phyloP scores from a whole-genome alignment of 345 rosid genomes.

The Dipteronia sinensis region DNA sequence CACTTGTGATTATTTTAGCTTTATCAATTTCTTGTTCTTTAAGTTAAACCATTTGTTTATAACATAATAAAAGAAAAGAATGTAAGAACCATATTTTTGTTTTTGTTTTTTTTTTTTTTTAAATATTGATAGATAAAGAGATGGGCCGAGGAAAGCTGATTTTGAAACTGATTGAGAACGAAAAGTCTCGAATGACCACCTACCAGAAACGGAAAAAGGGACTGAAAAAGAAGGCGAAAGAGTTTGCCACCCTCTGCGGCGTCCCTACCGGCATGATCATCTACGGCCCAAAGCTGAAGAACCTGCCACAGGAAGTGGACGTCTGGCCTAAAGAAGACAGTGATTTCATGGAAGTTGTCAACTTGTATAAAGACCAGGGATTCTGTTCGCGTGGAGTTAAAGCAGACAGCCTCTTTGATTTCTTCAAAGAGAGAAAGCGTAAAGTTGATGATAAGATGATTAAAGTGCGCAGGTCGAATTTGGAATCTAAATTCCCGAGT shows the following conservation, averaged over 20 bases:
- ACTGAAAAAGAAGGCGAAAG: constrained; percentile 35
- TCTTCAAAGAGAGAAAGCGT: not conserved
- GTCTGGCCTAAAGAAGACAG: constrained; percentile 30
- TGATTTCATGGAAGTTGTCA: constrained; percentile 31
- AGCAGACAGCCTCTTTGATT: constrained; percentile 21
- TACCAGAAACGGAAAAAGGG: constrained; percentile 41
- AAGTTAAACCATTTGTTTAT: too few species aligned
- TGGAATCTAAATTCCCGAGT: constrained; percentile 3
- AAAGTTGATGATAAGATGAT: constrained; percentile 1
- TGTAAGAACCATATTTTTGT: too few species aligned
- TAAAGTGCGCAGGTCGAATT: constrained; percentile 10
- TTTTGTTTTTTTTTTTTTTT: not conserved
- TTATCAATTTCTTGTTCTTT: too few species aligned
- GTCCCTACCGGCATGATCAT: constrained; percentile 42
- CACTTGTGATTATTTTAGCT: too few species aligned
- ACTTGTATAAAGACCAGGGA: constrained; percentile 28
- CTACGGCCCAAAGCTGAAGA: constrained; percentile 28
- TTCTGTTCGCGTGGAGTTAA: constrained; percentile 23
- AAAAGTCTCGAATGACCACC: constrained; percentile 37
- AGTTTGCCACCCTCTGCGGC: constrained; percentile 29
- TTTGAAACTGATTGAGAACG: constrained; percentile 35
- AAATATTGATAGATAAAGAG: not conserved
- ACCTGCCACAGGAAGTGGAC: constrained; percentile 24
- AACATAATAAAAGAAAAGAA: too few species aligned
- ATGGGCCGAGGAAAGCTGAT: constrained; percentile 33